Evolutionary conservation across 805 yeast genomes (phyloP), one percentile per base, ranked within the genome.

Genomic region (Wickerhamomyces ciferrii): DNA sequence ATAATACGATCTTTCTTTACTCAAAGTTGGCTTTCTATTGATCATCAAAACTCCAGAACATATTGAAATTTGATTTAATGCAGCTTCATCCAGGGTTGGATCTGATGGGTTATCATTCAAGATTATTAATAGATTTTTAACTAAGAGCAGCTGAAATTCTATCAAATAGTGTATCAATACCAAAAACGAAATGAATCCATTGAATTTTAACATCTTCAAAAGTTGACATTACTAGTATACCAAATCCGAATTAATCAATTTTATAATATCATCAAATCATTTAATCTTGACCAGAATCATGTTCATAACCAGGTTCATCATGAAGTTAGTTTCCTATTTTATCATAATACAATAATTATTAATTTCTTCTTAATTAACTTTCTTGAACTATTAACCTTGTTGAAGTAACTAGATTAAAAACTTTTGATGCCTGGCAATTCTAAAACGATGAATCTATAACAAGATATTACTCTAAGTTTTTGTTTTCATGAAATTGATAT

Each of bases 151-250:
- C 43, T 17, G 43, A 21, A 4, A 11, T 23, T 2, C 43, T 39
- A 34, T 42, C 43, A 42, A 21, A 42, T n/a, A 42, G 17, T 5
- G 23, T 15, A 42, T 42, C n/a, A n/a, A n/a, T 39, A 2, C 34
- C 43, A 24, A 32, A 42, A 2, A 35, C 17, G 5, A 42, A 20
- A 8, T 32, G 18, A 5, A 42, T 17, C 43, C 43, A 42, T 5
- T 18, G 7, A 13, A 9, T 15, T 4, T 24, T 34, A 32, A 32
- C 36, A 4, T 13, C 36, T 5, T 13, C 7, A 10, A 32, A 7
- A 6, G 4, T 32, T 19, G 19, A 32, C 4, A 15, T 5, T 7
- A 19, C 7, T 17, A 32, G 9, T n/a, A n/a, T n/a, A 6, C 19
- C 19, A 15, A n/a, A 32, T n/a, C 7, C 9, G 11, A 32, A 32